Evolutionary conservation across 805 yeast species (phyloP), one percentile per base, ranked within the genome.

Genomic region (Kazachstania kunashirensis): DNA sequence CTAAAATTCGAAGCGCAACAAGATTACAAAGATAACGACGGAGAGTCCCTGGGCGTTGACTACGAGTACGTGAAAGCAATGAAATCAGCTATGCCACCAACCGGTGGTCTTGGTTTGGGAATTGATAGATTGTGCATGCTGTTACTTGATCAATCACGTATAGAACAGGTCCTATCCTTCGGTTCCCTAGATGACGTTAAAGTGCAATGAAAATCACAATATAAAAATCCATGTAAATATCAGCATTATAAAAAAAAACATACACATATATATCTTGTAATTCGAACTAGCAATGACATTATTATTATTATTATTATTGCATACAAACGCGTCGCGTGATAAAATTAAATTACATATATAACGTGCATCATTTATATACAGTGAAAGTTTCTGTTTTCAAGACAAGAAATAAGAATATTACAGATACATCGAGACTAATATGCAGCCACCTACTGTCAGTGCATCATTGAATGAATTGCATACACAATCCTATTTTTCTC

Each of bases 61-160:
- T 61, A 72, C 49, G 67, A 67, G 33, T 92, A 75, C 53, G 73
- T 86, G 1, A 68, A 72, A 29, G 73, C 79, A 12, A 77, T 92
- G 88, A 89, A 84, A 53, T 84, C 79, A 70, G 97, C 95, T 1
- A 71, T 92, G 63, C 96, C 97, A 3, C 98, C 98, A 1, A 89
- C 96, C 3, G 97, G 95, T 2, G 99, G 99, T 0, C 84, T 96
- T 84, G 99, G 98, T 0, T 63, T 94, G 41, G 99, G 99, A 0
- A 69, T 92, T 15, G 99, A 92, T 53, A 61, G 99, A 37, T 58
- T 92, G 25, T 77, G 79, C 36, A 85, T 89, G 96, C 57, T 84
- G 14, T 61, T 89, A 23, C 70, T 81, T 4, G 78, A 73, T 0
- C 60, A 70, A 28, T 63, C 63, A 15, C 65, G 95, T 20, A 86